phyloP scores from a whole-genome alignment of 768 basidiomycete species.

The Boletales sp. region DNA sequence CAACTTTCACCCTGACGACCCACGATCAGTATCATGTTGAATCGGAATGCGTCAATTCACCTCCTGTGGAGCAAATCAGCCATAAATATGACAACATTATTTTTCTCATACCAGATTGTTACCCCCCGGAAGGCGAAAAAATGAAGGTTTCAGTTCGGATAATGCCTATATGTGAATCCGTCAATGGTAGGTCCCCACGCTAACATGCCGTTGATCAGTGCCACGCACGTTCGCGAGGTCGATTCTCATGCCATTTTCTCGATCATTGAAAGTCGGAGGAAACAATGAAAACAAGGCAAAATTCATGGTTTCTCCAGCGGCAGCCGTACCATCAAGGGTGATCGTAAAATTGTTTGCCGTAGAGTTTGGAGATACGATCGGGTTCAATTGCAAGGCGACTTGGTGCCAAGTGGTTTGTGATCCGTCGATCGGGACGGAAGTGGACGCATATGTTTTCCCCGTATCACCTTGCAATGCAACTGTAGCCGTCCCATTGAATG shows the following conservation, averaged over 20 bases:
- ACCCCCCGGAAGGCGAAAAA: slow-evolving; percentile 66
- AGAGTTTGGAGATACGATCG: slow-evolving; percentile 37
- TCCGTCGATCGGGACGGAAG: slow-evolving; percentile 35
- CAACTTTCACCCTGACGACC: slow-evolving; percentile 45
- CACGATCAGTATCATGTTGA: too few relatives aligned
- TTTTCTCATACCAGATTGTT: slow-evolving; percentile 50
- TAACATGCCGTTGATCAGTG: too few relatives aligned
- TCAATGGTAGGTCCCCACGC: too few relatives aligned
- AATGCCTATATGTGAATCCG: slow-evolving; percentile 46
- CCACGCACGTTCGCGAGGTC: slow-evolving; percentile 54
- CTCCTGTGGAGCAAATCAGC: slow-evolving; percentile 34
- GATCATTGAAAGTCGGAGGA: slow-evolving; percentile 61
- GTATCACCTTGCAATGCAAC: slow-evolving; percentile 42
- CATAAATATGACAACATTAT: slow-evolving; percentile 15
- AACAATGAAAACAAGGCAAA: slow-evolving; percentile 62
- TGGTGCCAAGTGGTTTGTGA: slow-evolving; percentile 48
- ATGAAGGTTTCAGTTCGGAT: slow-evolving; percentile 50
- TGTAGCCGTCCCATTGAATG: slow-evolving; percentile 38
- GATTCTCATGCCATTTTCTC: slow-evolving; percentile 57
- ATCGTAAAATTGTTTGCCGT: slow-evolving; percentile 50
- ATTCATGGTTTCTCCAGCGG: slow-evolving; percentile 42
- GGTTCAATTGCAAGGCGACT: slow-evolving; percentile 39
- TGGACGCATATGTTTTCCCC: slow-evolving; percentile 41
- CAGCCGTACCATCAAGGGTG: slow-evolving; percentile 41
- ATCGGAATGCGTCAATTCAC: too few relatives aligned